These are phyloP conservation scores for Tetratostichococcus sp. DNA, from an alignment of 139 green algal species.

Conservation along the genomic window DNA sequence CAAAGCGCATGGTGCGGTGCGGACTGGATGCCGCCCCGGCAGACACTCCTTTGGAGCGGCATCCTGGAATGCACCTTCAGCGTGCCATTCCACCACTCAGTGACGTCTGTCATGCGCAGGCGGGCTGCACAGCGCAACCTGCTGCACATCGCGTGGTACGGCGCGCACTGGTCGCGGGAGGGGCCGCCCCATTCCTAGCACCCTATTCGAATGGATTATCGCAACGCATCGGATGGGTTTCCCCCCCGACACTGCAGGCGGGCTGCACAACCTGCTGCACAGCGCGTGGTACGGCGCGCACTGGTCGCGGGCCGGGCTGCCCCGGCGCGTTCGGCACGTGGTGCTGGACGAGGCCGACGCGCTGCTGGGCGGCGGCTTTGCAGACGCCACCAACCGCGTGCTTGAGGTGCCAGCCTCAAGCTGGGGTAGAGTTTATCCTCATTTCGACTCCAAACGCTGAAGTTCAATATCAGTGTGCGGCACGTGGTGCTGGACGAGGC, in stretches of 20 bases:
- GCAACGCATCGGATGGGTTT: too few species aligned
- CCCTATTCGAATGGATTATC: too few species aligned
- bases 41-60: too few species aligned
- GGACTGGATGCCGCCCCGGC: too few species aligned
- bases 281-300: not conserved
- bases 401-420: slow-evolving; percentile 36
- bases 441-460: too few species aligned
- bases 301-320: slow-evolving; percentile 9
- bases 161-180: not conserved
- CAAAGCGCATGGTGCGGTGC: too few species aligned
- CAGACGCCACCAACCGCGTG: slow-evolving; percentile 45
- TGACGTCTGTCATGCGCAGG: slow-evolving; percentile 19
- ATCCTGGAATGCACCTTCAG: too few species aligned
- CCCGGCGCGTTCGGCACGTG: slow-evolving; percentile 49
- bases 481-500: slow-evolving; percentile 92
- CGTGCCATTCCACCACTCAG: too few species aligned
- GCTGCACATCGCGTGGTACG: not conserved
- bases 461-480: too few species aligned
- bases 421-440: too few species aligned
- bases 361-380: slow-evolving; percentile 76
- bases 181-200: slow-evolving; percentile 24
- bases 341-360: slow-evolving; percentile 95
- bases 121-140: slow-evolving; percentile 11
- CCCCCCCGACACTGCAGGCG: too few species aligned
- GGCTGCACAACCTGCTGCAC: slow-evolving; percentile 9